Base-by-base conservation (phyloP, 768 basidiomycete species). In the Russula emetica region DNA sequence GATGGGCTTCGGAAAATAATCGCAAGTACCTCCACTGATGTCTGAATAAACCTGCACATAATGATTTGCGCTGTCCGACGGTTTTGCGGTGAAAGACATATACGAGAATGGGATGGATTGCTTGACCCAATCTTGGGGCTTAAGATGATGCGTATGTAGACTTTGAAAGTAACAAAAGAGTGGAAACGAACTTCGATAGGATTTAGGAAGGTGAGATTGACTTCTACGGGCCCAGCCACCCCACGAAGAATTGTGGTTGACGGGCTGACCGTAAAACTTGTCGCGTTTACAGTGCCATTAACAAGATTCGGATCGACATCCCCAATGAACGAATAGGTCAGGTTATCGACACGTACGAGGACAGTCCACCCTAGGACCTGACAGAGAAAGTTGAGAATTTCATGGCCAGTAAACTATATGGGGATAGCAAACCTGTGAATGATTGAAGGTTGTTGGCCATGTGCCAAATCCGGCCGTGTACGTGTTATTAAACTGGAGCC, bases 51-150 rank as follows among this genome's bases (percentile, higher is more conserved):
- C 67, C 60, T 78, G 74, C 3, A 78, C 73, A 14, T 22, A 8
- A 62, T 79, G 78, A 20, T 71, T 38, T 14, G 63, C 63, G 2
- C 73, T 74, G 51, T 79, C 76, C 22, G 67, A 64, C 0, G 77
- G 66, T 5, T 34, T 44, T 14, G 72, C 76, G 10, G 71, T 69
- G 10, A 79, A 62, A 9, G 72, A 66, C 18, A 78, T 42, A 58
- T 78, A 79, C 10, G 76, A 74, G 66, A 78, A 78, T 2, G 78
- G 77, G 2, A 79, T 58, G 1, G 78, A 78, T 59, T 77, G 76
- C 24, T 69, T 70, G 54, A 76, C 73, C 60, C 73, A 72, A 64
- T 79, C 74, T 13, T 70, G 69, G 0, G 77, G 74, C 75, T 77
- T 26, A 13, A 14, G 1, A 34, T 45, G 20, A 54, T n/a, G 26